phyloP scores from a whole-genome alignment of 2,329 filamentous ascomycete species.

The Dactylella cylindrospora region DNA sequence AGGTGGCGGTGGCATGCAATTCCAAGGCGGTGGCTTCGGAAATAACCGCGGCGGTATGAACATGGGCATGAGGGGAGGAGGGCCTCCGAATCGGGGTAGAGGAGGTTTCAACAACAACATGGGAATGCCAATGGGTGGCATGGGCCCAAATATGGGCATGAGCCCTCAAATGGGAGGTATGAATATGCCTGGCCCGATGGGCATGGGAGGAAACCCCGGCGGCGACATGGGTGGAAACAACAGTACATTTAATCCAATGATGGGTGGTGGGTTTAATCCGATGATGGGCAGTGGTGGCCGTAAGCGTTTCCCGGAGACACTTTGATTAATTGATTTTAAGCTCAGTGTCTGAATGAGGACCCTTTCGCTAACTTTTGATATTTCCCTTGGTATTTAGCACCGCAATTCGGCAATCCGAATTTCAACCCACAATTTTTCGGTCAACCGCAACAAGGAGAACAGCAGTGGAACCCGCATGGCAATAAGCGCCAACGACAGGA shows the following conservation, averaged over 20 bases:
- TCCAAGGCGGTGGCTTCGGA: slow-evolving; percentile 57
- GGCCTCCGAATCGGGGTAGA: slow-evolving; percentile 63
- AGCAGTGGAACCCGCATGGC: slow-evolving; percentile 41
- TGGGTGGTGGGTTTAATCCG: slow-evolving; percentile 51
- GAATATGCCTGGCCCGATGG: slow-evolving; percentile 55
- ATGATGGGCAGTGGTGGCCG: slow-evolving; percentile 46
- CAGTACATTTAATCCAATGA: slow-evolving; percentile 56
- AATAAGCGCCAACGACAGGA: slow-evolving; percentile 44
- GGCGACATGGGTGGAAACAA: slow-evolving; percentile 63
- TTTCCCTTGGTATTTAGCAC: slow-evolving; percentile 11
- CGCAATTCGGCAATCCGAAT: slow-evolving; percentile 39
- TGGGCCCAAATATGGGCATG: slow-evolving; percentile 61
- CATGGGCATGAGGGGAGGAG: slow-evolving; percentile 57
- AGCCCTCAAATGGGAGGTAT: slow-evolving; percentile 50
- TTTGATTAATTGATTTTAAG: no score
- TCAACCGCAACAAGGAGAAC: slow-evolving; percentile 33
- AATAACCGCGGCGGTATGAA: slow-evolving; percentile 59
- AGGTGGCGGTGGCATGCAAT: slow-evolving; percentile 55
- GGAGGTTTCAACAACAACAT: slow-evolving; percentile 57
- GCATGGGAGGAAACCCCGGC: slow-evolving; percentile 57
- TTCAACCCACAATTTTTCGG: slow-evolving; percentile 38
- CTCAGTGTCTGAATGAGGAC: no score
- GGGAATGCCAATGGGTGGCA: slow-evolving; percentile 57
- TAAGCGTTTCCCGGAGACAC: neutral
- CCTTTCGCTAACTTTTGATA: no score